Evolutionary conservation across 2,329 filamentous ascomycete genomes (phyloP).

Genomic region (Alternaria infectoria): DNA sequence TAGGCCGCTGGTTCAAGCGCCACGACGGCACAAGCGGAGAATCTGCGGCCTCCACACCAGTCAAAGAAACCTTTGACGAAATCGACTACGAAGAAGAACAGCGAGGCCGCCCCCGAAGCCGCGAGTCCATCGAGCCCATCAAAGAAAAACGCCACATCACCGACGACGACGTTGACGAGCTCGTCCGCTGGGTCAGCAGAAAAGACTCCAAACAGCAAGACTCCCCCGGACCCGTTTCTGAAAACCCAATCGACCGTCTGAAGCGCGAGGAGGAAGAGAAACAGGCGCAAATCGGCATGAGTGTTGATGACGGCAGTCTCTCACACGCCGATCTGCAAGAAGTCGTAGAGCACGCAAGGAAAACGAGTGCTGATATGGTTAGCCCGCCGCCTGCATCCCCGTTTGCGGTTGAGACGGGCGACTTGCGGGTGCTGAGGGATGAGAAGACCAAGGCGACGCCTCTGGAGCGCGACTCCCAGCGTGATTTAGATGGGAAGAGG

Average conservation of each 20-base stretch:
- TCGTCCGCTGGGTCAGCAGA: conserved; percentile 34
- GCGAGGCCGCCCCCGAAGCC: conserved; percentile 18
- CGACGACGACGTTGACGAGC: conserved; percentile 32
- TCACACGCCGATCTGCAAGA: conserved; percentile 18
- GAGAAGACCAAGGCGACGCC: not conserved
- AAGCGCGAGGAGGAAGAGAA: conserved; percentile 17
- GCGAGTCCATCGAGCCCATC: conserved; percentile 5
- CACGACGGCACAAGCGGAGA: conserved; percentile 35
- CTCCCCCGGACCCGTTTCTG: not conserved
- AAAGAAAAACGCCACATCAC: conserved; percentile 19
- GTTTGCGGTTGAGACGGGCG: not conserved
- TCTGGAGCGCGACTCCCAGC: not conserved
- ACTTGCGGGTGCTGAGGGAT: not conserved
- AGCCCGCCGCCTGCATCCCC: not conserved
- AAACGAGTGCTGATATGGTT: not conserved
- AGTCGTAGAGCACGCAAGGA: conserved; percentile 8
- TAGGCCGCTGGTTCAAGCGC: conserved; percentile 27
- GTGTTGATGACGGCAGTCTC: conserved; percentile 21
- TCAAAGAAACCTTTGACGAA: conserved; percentile 1
- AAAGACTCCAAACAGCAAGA: conserved; percentile 19
- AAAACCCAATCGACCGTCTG: not conserved
- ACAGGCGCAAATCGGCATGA: conserved; percentile 28
- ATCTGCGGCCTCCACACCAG: conserved; percentile 13
- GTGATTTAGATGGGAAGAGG: not conserved
- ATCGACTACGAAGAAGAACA: conserved; percentile 1